phyloP scores from a whole-genome alignment of 768 basidiomycete species.

The Auricularia heimuer region DNA sequence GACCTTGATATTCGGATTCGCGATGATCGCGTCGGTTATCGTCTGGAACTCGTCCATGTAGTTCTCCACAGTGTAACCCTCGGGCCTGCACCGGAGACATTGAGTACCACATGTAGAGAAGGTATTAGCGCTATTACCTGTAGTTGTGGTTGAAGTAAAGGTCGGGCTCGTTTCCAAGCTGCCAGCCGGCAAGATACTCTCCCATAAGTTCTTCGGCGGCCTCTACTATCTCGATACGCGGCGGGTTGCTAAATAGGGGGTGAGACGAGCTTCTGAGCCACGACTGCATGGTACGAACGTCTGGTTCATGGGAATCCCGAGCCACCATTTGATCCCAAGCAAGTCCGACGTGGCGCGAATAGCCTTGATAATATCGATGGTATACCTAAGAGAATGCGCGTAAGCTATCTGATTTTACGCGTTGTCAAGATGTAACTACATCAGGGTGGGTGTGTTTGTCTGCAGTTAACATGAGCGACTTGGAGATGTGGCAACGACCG shows the following conservation, averaged over 20 bases:
- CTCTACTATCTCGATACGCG: constrained; percentile 22
- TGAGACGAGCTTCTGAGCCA: no score
- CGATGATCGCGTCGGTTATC: constrained; percentile 36
- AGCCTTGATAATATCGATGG: constrained; percentile 24
- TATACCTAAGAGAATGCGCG: constrained; percentile 12
- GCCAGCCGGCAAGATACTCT: not conserved
- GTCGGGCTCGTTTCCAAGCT: not conserved
- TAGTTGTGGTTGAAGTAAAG: not conserved
- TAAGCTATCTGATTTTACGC: no score
- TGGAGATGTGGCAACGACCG: not conserved
- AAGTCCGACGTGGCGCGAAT: constrained; percentile 18
- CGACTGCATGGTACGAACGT: constrained; percentile 12
- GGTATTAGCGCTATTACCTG: no score
- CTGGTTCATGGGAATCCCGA: constrained; percentile 17
- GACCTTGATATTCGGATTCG: constrained; percentile 28
- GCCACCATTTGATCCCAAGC: constrained; percentile 15
- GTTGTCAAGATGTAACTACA: constrained; percentile 18
- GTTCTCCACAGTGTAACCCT: constrained; percentile 21
- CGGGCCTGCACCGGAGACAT: not conserved
- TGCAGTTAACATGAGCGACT: constrained; percentile 30
- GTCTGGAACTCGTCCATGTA: constrained; percentile 44
- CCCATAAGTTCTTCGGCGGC: constrained; percentile 12
- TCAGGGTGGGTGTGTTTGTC: constrained; percentile 60
- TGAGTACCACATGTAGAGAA: no score
- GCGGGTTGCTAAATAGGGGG: constrained; percentile 26